These are phyloP conservation scores for Candida yuanshanica DNA, from an alignment of 805 yeast species.

Conservation along the genomic window DNA sequence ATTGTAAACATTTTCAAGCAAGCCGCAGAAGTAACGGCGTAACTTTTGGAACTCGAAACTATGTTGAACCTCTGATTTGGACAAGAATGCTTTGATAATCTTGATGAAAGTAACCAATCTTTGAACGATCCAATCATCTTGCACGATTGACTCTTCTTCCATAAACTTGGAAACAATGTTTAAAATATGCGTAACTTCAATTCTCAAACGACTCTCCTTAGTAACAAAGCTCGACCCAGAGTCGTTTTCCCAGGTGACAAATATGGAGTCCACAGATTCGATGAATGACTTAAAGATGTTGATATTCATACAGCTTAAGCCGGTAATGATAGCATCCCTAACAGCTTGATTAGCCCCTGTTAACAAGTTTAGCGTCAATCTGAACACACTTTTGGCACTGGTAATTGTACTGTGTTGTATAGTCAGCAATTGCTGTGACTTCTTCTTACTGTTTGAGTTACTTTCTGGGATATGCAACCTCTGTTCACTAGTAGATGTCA, in stretches of 20 bases:
- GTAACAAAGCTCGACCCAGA: constrained; percentile 27
- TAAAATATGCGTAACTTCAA: constrained; percentile 75
- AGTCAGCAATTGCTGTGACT: constrained; percentile 71
- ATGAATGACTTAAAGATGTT: constrained; percentile 80
- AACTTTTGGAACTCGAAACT: constrained; percentile 70
- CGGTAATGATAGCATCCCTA: constrained; percentile 83
- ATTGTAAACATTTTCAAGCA: constrained; percentile 67
- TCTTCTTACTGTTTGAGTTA: constrained; percentile 63
- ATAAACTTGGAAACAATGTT: constrained; percentile 63
- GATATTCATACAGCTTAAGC: constrained; percentile 83
- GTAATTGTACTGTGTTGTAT: constrained; percentile 89
- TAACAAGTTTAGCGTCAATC: constrained; percentile 78
- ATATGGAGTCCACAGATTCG: constrained; percentile 62
- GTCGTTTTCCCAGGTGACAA: constrained; percentile 54
- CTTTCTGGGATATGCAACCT: constrained; percentile 56
- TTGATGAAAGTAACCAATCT: constrained; percentile 59
- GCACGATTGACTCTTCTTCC: constrained; percentile 41
- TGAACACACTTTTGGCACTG: constrained; percentile 84
- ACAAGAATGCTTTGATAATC: constrained; percentile 54
- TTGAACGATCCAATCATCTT: constrained; percentile 65
- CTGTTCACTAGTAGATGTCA: constrained; percentile 87
- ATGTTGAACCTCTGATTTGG: constrained; percentile 50
- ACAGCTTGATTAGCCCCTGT: constrained; percentile 64
- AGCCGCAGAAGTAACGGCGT: constrained; percentile 77
- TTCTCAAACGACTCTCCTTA: constrained; percentile 45